Base-by-base conservation (phyloP, 2,329 filamentous ascomycete genomes). In the Aureobasidium musti region DNA sequence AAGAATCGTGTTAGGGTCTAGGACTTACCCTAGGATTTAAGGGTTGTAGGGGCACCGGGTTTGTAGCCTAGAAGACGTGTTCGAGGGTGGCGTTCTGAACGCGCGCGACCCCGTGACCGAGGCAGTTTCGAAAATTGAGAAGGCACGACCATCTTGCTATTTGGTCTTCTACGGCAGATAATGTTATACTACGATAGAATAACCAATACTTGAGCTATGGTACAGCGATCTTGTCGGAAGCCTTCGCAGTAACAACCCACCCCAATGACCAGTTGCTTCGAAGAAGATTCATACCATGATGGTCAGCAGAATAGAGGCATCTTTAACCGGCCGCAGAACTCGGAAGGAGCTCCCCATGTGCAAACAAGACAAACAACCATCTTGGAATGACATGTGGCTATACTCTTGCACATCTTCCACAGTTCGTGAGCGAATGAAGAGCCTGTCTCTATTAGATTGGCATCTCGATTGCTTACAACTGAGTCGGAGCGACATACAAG, bases 11-110 rank as follows among this genome's bases (percentile, higher is more conserved):
- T n/a, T n/a, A n/a, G n/a, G n/a, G n/a, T n/a, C n/a, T n/a, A n/a
- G n/a, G n/a, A n/a, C n/a, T n/a, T n/a, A n/a, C n/a, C n/a, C n/a
- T n/a, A n/a, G n/a, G n/a, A n/a, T n/a, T n/a, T n/a, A n/a, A n/a
- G n/a, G n/a, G n/a, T n/a, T n/a, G n/a, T n/a, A n/a, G n/a, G n/a
- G n/a, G n/a, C n/a, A n/a, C n/a, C n/a, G n/a, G n/a, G n/a, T n/a
- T n/a, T n/a, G n/a, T n/a, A n/a, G 59, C 59, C 59, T 63, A 21
- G 33, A 52, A 33, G 23, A 63, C 59, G 59, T 63, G 59, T 61
- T 37, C 7, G 43, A 41, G 21, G 43, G 59, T 63, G 59, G 59
- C 59, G 59, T 35, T 11, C 2, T 2, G 13, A 28, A 63, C 45
- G 59, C 59, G 59, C 59, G 57, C 45, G 47, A 39, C 19, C 59